A percentile compares a stretch with the other conserved stretches of the same genome.
phyloP scores from a whole-genome alignment of 495 filamentous ascomycete genomes.

The Xylaria telfairii region DNA sequence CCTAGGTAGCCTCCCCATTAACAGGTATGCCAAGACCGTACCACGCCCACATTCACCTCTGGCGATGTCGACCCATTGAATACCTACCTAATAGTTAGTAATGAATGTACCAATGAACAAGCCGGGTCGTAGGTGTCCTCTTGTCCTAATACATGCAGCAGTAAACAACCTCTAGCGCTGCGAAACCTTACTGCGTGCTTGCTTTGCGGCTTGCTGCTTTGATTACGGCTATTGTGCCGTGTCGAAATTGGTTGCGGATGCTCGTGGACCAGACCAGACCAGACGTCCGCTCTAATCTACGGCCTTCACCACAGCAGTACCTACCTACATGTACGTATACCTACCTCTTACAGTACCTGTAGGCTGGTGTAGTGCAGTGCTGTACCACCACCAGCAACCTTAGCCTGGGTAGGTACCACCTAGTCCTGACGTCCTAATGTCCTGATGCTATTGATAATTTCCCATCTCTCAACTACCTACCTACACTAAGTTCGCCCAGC shows the following conservation, averaged over 20 bases:
- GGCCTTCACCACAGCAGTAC: background rate
- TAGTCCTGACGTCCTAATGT: background rate
- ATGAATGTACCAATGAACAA: background rate
- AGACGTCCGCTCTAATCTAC: background rate
- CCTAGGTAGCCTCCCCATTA: background rate
- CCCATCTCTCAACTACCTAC: background rate
- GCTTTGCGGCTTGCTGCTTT: conserved; percentile 10
- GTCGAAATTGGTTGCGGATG: background rate
- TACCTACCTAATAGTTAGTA: background rate
- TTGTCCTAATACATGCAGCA: background rate
- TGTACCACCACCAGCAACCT: background rate
- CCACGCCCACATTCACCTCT: background rate
- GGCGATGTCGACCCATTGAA: conserved; percentile 11
- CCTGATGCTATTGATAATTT: conserved; percentile 11
- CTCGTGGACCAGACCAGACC: background rate
- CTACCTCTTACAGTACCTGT: no score
- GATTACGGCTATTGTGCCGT: conserved; percentile 2
- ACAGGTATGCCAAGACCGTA: background rate
- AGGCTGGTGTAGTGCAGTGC: background rate
- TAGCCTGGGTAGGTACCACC: background rate
- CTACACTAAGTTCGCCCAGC: conserved; percentile 1
- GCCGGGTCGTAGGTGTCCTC: background rate
- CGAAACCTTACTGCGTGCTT: background rate
- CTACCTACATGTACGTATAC: no score
- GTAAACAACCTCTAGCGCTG: background rate